Percentiles rank a stretch among this genome's conserved stretches.
Evolutionary conservation across 768 basidiomycete species (phyloP).

Genomic region (Leccinum incarnatum): DNA sequence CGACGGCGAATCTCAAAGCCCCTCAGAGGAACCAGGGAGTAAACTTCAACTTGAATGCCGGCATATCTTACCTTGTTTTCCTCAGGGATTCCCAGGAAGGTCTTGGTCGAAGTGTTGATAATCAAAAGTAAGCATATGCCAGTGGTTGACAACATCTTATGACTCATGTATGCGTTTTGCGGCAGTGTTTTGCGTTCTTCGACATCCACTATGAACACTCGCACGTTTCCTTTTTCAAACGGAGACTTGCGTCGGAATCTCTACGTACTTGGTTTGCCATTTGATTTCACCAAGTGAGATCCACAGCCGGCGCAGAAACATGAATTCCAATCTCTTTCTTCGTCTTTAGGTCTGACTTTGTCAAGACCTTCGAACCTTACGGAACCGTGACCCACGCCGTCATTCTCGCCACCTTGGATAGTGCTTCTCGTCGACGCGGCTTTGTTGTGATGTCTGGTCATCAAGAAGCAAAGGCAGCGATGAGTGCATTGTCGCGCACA

Average conservation of each 20-base stretch:
- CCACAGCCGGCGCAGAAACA: neutral
- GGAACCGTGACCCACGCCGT: constrained; percentile 75
- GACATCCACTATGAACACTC: neutral
- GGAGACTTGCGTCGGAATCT: constrained; percentile 66
- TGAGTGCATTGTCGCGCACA: constrained; percentile 63
- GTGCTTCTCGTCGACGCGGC: constrained; percentile 77
- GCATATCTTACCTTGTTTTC: constrained; percentile 8
- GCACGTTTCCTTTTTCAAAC: constrained; percentile 21
- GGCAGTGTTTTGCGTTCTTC: constrained; percentile 38
- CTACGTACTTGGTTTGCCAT: constrained; percentile 81
- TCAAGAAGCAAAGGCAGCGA: constrained; percentile 67
- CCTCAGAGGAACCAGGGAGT: constrained; percentile 14
- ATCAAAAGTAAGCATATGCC: constrained; percentile 48
- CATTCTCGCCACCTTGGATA: constrained; percentile 81
- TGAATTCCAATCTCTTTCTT: neutral
- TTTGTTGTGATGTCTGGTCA: constrained; percentile 80
- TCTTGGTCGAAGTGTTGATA: constrained; percentile 53
- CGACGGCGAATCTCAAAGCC: neutral
- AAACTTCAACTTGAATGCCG: too few relatives aligned
- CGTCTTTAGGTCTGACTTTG: constrained; percentile 48
- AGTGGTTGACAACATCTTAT: neutral
- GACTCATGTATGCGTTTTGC: constrained; percentile 21
- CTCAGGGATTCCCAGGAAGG: constrained; percentile 11
- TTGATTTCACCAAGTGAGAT: constrained; percentile 72
- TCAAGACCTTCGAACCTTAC: constrained; percentile 56